Conservation (phyloP, 2,329 filamentous ascomycete species). For the Fusarium pseudonygamai region DNA sequence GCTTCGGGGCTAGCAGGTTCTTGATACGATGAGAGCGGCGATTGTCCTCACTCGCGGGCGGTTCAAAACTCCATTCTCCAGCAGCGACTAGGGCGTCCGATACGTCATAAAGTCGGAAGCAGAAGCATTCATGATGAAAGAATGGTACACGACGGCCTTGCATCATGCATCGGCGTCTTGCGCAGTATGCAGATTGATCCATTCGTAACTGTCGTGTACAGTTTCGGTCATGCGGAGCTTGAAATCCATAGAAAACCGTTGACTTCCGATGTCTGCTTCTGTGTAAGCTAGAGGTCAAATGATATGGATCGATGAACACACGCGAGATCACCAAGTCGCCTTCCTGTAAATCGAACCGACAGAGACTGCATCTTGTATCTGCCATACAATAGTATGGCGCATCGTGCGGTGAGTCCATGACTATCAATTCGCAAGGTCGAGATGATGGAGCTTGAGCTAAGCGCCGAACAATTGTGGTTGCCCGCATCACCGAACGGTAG, state of each 20-base stretch:
- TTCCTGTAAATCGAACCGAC: not conserved
- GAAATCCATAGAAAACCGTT: not conserved
- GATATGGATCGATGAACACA: not conserved
- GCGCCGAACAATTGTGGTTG: not conserved
- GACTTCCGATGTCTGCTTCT: not conserved
- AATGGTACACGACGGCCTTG: not conserved
- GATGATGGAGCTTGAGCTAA: not conserved
- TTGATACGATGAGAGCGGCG: not conserved
- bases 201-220: not conserved
- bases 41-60: not conserved
- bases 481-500: not conserved
- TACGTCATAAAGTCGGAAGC: not conserved
- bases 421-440: not conserved
- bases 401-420: not conserved
- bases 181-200: not conserved
- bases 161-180: not conserved
- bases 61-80: not conserved
- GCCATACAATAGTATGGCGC: not conserved
- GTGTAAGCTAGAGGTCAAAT: not conserved
- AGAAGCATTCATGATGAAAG: not conserved
- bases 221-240: not conserved
- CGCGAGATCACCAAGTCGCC: not conserved
- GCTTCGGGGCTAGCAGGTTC: not conserved
- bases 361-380: not conserved
- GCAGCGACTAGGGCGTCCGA: not conserved